A percentile compares a stretch with the other conserved stretches of the same genome.
These are phyloP conservation scores for Neohortaea acidophila DNA, from an alignment of 495 filamentous ascomycete genomes.

Conservation along the genomic window DNA sequence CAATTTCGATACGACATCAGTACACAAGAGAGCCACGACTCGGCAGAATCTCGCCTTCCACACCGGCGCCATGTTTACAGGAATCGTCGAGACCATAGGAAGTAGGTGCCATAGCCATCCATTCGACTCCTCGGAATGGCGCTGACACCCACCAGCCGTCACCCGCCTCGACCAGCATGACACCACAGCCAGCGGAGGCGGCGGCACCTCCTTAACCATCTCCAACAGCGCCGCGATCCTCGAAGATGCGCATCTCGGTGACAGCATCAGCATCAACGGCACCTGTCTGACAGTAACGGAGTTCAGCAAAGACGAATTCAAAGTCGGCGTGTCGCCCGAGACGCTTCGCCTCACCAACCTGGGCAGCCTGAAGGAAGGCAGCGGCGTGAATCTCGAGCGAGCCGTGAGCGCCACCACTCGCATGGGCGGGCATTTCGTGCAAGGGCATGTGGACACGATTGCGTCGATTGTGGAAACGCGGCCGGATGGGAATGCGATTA, in stretches of 20 bases:
- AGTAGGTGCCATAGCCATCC: conserved; percentile 39
- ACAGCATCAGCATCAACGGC: conserved; percentile 89
- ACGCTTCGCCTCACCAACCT: conserved; percentile 94
- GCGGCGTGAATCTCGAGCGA: conserved; percentile 77
- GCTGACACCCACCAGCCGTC: conserved; percentile 47
- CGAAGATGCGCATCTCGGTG: conserved; percentile 66
- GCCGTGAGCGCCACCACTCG: conserved; percentile 77
- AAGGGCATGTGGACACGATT: conserved; percentile 88
- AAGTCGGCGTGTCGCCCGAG: conserved; percentile 88
- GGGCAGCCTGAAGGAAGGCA: conserved; percentile 42
- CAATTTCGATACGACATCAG: no score
- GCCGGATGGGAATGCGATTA: conserved; percentile 76
- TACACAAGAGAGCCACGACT: not conserved
- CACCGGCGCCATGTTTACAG: conserved; percentile 68
- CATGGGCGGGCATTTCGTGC: conserved; percentile 77
- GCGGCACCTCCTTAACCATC: conserved; percentile 85
- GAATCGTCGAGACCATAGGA: conserved; percentile 88
- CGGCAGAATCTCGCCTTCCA: not conserved
- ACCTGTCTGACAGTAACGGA: conserved; percentile 83
- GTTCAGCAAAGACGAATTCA: conserved; percentile 58
- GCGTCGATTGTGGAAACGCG: conserved; percentile 52
- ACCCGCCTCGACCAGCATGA: conserved; percentile 66
- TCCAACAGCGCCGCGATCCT: conserved; percentile 59
- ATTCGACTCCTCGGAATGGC: conserved; percentile 9
- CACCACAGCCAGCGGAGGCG: conserved; percentile 46